Conservation (phyloP, 2,329 filamentous ascomycete genomes). For the Stenocarpella maydis region DNA sequence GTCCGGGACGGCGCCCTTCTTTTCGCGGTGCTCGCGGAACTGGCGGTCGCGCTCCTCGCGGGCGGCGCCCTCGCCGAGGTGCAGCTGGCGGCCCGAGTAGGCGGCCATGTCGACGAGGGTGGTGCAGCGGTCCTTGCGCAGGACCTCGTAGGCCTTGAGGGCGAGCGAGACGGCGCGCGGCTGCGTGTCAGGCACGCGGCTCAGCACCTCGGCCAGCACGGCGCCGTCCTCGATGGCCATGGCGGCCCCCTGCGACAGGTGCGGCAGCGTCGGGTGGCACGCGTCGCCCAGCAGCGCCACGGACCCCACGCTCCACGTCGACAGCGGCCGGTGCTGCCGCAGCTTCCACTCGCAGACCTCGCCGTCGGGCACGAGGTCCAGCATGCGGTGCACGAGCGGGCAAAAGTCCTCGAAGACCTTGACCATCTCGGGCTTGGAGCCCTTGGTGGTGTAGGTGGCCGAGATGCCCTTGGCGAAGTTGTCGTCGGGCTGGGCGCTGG, state of each 20-base stretch:
- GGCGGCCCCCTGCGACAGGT: conserved; percentile 72
- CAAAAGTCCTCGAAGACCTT: conserved; percentile 70
- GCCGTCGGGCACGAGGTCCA: conserved; percentile 67
- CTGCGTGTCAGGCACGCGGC: conserved; percentile 47
- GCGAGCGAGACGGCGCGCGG: conserved; percentile 55
- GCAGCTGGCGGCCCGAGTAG: conserved; percentile 60
- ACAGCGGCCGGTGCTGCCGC: conserved; percentile 63
- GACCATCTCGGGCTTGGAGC: conserved; percentile 68
- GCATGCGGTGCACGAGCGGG: conserved; percentile 64
- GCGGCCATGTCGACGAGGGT: conserved; percentile 63
- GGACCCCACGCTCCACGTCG: conserved; percentile 65
- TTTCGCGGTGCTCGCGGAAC: conserved; percentile 61
- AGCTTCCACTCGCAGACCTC: conserved; percentile 73
- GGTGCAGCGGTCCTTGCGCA: conserved; percentile 64
- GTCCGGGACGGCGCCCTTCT: conserved; percentile 63
- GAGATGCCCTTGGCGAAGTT: conserved; percentile 66
- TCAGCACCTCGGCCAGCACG: conserved; percentile 63
- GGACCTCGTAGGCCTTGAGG: conserved; percentile 62
- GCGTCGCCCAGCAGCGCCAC: conserved; percentile 69
- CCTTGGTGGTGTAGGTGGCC: conserved; percentile 69
- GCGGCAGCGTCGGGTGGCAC: conserved; percentile 73
- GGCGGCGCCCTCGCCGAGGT: conserved; percentile 65
- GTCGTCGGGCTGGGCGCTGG: conserved; percentile 67
- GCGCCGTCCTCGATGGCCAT: conserved; percentile 74
- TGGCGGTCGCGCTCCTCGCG: conserved; percentile 66